phyloP scores from a whole-genome alignment of 805 yeast genomes.

The Komagataella pseudopastoris region DNA sequence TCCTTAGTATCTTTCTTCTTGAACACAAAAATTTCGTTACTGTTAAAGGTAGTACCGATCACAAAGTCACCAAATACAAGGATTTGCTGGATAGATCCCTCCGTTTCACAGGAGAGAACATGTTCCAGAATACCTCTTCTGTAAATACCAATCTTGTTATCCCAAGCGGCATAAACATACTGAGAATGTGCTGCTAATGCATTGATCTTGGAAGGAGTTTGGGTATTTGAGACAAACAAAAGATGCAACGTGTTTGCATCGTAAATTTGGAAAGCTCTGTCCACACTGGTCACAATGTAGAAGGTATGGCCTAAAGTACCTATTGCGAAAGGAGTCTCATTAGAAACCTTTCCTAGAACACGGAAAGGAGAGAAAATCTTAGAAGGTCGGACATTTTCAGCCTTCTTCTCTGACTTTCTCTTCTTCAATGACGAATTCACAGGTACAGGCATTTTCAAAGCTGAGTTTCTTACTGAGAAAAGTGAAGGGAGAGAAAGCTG shows the following conservation, averaged over 20 bases:
- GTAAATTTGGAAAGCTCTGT: constrained; percentile 80
- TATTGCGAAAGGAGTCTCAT: constrained; percentile 71
- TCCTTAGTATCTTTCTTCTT: constrained; percentile 30
- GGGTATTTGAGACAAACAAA: constrained; percentile 73
- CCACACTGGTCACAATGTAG: constrained; percentile 82
- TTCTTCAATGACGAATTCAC: constrained; percentile 3
- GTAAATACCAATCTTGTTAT: constrained; percentile 59
- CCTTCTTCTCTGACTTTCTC: constrained; percentile 2
- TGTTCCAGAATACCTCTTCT: constrained; percentile 64
- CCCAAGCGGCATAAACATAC: constrained; percentile 67
- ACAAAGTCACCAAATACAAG: constrained; percentile 69
- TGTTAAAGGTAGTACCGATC: constrained; percentile 24
- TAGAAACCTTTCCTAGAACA: constrained; percentile 76
- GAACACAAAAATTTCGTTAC: constrained; percentile 36
- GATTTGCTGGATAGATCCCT: constrained; percentile 30
- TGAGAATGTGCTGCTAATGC: constrained; percentile 73
- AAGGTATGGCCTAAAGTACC: constrained; percentile 84
- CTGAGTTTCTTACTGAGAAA: background rate
- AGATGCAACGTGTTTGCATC: constrained; percentile 81
- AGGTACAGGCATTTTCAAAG: constrained; percentile 3
- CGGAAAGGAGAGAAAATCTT: constrained; percentile 68
- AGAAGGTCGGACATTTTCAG: constrained; percentile 20
- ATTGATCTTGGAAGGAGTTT: constrained; percentile 58
- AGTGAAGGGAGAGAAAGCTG: background rate
- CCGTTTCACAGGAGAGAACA: constrained; percentile 5